These are phyloP conservation scores for Sugiyamaella valdiviana DNA, from an alignment of 805 yeast genomes.

Conservation along the genomic window DNA sequence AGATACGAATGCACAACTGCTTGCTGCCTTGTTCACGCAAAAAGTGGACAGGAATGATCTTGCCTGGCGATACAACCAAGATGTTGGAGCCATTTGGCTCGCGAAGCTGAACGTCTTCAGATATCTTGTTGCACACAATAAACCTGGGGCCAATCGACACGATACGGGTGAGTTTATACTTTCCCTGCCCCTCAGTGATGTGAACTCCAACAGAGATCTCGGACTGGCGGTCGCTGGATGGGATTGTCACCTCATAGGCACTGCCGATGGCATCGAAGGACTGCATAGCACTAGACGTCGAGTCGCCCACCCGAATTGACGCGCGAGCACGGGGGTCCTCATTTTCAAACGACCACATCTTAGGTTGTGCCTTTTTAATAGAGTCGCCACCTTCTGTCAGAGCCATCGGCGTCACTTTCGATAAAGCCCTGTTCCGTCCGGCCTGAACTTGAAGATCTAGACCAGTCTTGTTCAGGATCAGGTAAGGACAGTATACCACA, in stretches of 20 bases:
- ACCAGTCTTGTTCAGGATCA: conserved; percentile 76
- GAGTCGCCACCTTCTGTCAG: conserved; percentile 15
- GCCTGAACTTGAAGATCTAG: conserved; percentile 53
- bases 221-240: conserved; percentile 27
- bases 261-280: conserved; percentile 92
- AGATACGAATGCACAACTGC: conserved; percentile 54
- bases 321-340: conserved; percentile 63
- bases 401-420: conserved; percentile 27
- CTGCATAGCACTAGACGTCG: conserved; percentile 64
- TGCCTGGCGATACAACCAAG: conserved; percentile 22
- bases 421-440: conserved; percentile 45
- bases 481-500: conserved; percentile 75
- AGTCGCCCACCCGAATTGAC: conserved; percentile 55
- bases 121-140: conserved; percentile 57
- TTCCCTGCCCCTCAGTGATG: conserved; percentile 73
- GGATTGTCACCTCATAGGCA: conserved; percentile 48
- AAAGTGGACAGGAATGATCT: conserved; percentile 38
- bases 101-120: conserved; percentile 50
- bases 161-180: conserved; percentile 68
- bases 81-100: conserved; percentile 60
- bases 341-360: conserved; percentile 77
- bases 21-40: conserved; percentile 51
- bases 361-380: conserved; percentile 42
- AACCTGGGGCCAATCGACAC: conserved; percentile 80
- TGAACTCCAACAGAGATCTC: conserved; percentile 74